phyloP scores from a whole-genome alignment of 805 yeast genomes.

The Candida endomychidarum region DNA sequence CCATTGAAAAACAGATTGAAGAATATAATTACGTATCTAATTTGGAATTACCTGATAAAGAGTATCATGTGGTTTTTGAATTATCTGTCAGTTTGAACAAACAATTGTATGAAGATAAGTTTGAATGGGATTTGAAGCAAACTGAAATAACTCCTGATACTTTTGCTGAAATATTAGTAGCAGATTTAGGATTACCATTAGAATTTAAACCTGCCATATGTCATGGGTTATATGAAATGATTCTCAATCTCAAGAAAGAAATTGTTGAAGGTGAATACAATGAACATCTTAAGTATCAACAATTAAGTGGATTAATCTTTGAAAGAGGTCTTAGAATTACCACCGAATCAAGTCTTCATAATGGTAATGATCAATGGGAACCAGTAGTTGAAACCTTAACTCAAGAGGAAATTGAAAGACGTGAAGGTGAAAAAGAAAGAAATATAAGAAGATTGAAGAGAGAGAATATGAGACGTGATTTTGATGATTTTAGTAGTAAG shows the following conservation, averaged over 20 bases:
- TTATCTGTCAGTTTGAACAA: conserved; percentile 80
- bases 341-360: conserved; percentile 68
- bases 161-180: conserved; percentile 79
- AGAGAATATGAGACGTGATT: conserved; percentile 72
- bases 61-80: conserved; percentile 74
- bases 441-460: conserved; percentile 89
- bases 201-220: conserved; percentile 92
- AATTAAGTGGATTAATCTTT: conserved; percentile 41
- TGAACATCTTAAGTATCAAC: conserved; percentile 43
- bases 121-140: conserved; percentile 84
- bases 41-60: conserved; percentile 62
- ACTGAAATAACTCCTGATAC: conserved; percentile 68
- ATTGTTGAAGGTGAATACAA: conserved; percentile 59
- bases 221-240: conserved; percentile 78
- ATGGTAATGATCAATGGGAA: conserved; percentile 79
- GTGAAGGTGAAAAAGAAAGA: conserved; percentile 94
- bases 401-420: conserved; percentile 89
- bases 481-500: conserved; percentile 33
- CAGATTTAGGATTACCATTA: conserved; percentile 77
- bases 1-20: conserved; percentile 78
- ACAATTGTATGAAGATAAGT: conserved; percentile 82
- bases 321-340: conserved; percentile 43
- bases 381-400: conserved; percentile 85
- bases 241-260: conserved; percentile 76
- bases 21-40: conserved; percentile 65